Evolutionary conservation across 139 green algal genomes (phyloP).

Genomic region (Coelastrella sp.): DNA sequence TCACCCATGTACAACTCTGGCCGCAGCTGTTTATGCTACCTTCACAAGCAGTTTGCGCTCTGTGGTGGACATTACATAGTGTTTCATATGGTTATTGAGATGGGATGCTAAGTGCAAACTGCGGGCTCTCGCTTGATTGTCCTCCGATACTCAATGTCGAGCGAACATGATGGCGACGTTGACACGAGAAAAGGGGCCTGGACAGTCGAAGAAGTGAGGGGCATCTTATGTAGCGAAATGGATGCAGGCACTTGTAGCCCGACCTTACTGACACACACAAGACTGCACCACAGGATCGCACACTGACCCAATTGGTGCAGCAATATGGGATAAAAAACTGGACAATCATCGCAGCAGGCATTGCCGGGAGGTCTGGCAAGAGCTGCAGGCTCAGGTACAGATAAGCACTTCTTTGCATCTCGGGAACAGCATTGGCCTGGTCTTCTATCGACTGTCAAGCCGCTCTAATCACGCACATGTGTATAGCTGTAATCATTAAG

Average conservation of each 20-base stretch:
- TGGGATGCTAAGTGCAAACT: too few species aligned
- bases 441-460: neutral
- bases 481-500: too few species aligned
- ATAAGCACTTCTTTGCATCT: neutral
- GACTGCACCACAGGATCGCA: neutral
- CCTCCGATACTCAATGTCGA: slow-evolving; percentile 1
- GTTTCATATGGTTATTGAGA: too few species aligned
- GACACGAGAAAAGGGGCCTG: slow-evolving; percentile 7
- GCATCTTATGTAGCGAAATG: neutral
- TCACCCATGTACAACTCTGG: too few species aligned
- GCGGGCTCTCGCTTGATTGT: too few species aligned
- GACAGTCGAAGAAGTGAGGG: neutral
- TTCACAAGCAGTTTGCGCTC: too few species aligned
- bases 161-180: neutral
- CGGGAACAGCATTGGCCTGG: neutral
- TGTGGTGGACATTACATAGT: too few species aligned
- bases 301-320: slow-evolving; percentile 6
- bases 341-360: slow-evolving; percentile 20
- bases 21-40: too few species aligned
- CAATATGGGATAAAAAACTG: slow-evolving; percentile 27
- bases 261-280: neutral
- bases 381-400: slow-evolving; percentile 38
- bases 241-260: neutral
- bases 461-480: too few species aligned
- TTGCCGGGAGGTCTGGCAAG: slow-evolving; percentile 20